phyloP scores from a whole-genome alignment of 2,329 filamentous ascomycete genomes.

The Penicillium italicum region DNA sequence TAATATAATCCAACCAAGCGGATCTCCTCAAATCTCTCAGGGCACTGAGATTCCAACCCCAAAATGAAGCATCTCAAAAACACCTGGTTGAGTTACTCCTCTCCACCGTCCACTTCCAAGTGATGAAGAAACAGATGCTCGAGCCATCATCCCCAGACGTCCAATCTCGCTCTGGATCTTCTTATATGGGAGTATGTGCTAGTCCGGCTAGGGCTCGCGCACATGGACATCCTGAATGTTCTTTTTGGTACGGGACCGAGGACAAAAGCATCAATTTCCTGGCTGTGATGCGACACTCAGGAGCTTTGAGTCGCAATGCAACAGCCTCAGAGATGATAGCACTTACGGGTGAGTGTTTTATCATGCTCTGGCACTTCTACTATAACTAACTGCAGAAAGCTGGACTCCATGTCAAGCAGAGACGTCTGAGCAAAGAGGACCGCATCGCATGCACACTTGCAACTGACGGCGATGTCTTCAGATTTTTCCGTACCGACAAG shows the following conservation, averaged over 20 bases:
- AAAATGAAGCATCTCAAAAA: background rate
- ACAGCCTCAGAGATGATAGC: background rate
- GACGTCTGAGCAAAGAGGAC: background rate
- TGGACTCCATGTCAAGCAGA: background rate
- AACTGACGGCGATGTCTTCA: background rate
- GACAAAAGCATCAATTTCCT: background rate
- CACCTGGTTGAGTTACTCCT: background rate
- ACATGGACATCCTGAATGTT: background rate
- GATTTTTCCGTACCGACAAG: background rate
- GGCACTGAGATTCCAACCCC: background rate
- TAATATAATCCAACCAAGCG: background rate
- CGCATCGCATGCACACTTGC: background rate
- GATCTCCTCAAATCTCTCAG: background rate
- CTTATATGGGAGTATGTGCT: background rate
- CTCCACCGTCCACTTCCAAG: background rate
- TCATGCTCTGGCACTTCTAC: background rate
- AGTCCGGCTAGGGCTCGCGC: background rate
- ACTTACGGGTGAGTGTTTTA: background rate
- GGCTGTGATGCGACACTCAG: background rate
- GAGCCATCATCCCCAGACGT: background rate
- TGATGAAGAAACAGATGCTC: background rate
- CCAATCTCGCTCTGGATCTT: background rate
- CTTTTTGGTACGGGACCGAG: background rate
- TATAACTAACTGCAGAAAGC: background rate
- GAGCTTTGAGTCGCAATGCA: background rate